Conservation (phyloP, 108 stramenopile species). For the Schizochytrium sp. region DNA sequence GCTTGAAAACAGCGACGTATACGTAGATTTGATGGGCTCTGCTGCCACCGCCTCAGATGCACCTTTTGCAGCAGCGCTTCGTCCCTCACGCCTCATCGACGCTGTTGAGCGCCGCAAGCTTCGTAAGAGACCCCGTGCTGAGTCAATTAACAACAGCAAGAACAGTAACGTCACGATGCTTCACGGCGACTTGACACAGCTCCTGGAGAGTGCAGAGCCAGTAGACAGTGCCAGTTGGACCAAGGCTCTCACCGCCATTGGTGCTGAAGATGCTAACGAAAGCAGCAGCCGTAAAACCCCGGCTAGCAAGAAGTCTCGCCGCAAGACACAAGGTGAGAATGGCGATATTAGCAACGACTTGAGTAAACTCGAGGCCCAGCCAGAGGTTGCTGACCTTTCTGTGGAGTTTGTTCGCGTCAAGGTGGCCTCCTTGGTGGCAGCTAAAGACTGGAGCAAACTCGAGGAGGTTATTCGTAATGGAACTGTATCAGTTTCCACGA, state of each 20-base stretch:
- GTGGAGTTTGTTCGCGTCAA: background rate
- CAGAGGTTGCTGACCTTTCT: background rate
- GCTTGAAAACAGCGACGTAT: background rate
- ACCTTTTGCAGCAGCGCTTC: background rate
- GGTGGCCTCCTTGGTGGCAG: background rate
- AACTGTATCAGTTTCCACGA: background rate
- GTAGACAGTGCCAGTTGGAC: background rate
- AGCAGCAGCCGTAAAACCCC: background rate
- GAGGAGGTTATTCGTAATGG: background rate
- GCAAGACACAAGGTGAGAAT: background rate
- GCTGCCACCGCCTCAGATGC: background rate
- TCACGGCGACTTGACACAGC: background rate
- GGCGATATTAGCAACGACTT: background rate
- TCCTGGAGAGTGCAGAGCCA: background rate
- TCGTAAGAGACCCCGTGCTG: background rate
- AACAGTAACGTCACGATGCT: background rate
- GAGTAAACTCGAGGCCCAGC: background rate
- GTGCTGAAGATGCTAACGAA: background rate
- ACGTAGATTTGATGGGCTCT: slow-evolving; percentile 1
- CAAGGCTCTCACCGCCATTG: background rate
- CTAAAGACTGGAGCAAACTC: background rate
- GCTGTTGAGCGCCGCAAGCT: background rate
- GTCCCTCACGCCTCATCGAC: slow-evolving; percentile 6
- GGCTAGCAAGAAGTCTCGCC: background rate
- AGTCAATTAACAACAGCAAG: background rate